A percentile compares a stretch with the other conserved stretches of the same genome.
These are phyloP conservation scores for Penicillium longicatenatum DNA, from an alignment of 495 filamentous ascomycete species.

Conservation along the genomic window DNA sequence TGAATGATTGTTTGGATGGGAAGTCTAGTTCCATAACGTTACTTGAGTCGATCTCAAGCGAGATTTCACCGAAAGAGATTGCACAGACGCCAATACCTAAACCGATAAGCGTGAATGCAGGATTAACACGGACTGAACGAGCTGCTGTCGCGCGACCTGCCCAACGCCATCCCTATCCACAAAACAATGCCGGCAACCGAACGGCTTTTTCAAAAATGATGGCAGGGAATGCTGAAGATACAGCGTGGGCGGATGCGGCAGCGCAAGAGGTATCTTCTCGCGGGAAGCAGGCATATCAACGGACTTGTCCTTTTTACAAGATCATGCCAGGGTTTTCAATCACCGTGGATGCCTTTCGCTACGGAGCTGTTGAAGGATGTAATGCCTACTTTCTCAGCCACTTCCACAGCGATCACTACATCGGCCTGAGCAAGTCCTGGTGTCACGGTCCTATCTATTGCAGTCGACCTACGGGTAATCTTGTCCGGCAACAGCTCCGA, in stretches of 20 bases:
- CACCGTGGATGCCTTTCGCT: constrained; percentile 94
- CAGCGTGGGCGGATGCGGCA: constrained; percentile 85
- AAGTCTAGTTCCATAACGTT: constrained; percentile 47
- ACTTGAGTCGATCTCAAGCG: not conserved
- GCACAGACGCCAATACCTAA: not conserved
- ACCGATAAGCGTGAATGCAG: constrained; percentile 31
- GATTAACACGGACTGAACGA: constrained; percentile 58
- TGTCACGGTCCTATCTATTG: constrained; percentile 95
- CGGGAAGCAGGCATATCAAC: constrained; percentile 85
- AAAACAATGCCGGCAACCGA: constrained; percentile 38
- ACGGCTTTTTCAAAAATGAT: constrained; percentile 92
- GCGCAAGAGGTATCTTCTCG: constrained; percentile 74
- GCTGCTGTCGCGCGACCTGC: constrained; percentile 72
- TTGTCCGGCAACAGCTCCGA: constrained; percentile 81
- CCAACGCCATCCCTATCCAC: constrained; percentile 70
- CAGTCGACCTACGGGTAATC: constrained; percentile 85
- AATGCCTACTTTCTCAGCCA: constrained; percentile 97
- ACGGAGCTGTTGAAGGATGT: constrained; percentile 88
- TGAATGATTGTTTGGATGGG: constrained; percentile 92
- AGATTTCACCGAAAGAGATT: not conserved
- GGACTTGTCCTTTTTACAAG: constrained; percentile 98
- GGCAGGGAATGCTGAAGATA: constrained; percentile 85
- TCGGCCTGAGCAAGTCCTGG: constrained; percentile 87
- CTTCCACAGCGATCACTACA: constrained; percentile 97
- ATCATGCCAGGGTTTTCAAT: constrained; percentile 90